A percentile compares a stretch with the other conserved stretches of the same genome.
phyloP scores from a whole-genome alignment of 192 early-diverging fungal genomes.

The Dissophora globulifera region DNA sequence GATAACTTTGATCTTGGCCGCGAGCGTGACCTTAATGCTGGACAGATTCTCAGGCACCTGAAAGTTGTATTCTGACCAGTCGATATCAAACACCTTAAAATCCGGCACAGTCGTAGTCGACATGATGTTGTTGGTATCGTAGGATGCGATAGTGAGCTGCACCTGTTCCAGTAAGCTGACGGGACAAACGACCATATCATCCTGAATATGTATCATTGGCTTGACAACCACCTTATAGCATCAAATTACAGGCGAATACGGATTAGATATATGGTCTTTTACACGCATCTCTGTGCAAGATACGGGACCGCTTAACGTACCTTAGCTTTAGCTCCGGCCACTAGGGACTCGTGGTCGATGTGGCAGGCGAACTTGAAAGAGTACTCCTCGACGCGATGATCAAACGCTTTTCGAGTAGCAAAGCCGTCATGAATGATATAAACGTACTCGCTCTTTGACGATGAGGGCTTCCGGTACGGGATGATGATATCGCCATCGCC shows the following conservation, averaged over 20 bases:
- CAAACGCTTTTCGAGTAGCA: slow-evolving; percentile 33
- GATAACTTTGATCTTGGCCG: slow-evolving; percentile 51
- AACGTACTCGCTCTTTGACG: not conserved
- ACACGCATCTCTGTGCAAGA: too few species aligned
- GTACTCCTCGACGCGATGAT: slow-evolving; percentile 49
- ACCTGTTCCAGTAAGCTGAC: slow-evolving; percentile 53
- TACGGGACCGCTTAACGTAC: too few species aligned
- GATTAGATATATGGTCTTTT: too few species aligned
- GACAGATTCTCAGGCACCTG: slow-evolving; percentile 51
- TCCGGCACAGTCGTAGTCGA: slow-evolving; percentile 32
- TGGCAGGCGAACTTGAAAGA: slow-evolving; percentile 52
- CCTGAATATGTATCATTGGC: slow-evolving; percentile 15
- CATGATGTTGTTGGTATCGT: slow-evolving; percentile 29
- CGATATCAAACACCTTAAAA: slow-evolving; percentile 31
- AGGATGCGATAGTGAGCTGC: slow-evolving; percentile 25
- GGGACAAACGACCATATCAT: slow-evolving; percentile 11
- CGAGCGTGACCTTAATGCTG: slow-evolving; percentile 14
- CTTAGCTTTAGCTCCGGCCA: slow-evolving; percentile 41
- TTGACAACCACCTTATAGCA: slow-evolving; percentile 36
- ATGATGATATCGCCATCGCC: slow-evolving; percentile 54
- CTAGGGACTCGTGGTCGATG: slow-evolving; percentile 57
- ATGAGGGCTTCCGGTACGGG: slow-evolving; percentile 41
- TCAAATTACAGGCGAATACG: too few species aligned
- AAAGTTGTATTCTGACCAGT: slow-evolving; percentile 47
- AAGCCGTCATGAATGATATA: slow-evolving; percentile 57